Percentiles rank a stretch among this genome's conserved stretches.
phyloP scores from a whole-genome alignment of 2,329 filamentous ascomycete species.

The Calonectria pseudoturangicola region DNA sequence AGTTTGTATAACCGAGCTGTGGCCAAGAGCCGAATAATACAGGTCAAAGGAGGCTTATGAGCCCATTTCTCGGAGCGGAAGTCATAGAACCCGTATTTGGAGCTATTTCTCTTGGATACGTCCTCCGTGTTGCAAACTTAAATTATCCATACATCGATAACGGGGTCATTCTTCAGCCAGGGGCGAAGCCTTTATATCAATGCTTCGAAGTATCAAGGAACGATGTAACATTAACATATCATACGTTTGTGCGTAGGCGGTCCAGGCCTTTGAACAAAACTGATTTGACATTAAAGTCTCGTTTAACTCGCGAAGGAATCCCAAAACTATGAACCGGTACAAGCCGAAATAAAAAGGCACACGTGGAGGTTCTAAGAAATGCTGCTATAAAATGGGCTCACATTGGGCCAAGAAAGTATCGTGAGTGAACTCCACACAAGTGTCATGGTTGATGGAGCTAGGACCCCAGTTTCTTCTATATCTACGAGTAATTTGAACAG shows the following conservation, averaged over 20 bases:
- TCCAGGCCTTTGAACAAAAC: neutral
- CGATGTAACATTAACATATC: neutral
- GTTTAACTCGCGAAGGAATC: neutral
- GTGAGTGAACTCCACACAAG: neutral
- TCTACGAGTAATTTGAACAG: neutral
- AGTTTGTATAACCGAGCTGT: neutral
- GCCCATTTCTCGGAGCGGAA: neutral
- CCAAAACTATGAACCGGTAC: neutral
- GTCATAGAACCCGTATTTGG: neutral
- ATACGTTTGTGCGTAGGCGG: neutral
- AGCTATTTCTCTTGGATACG: neutral
- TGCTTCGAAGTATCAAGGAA: neutral
- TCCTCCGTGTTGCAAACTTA: neutral
- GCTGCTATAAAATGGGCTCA: neutral
- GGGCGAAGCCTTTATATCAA: neutral
- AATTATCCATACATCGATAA: neutral
- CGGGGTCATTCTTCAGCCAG: neutral
- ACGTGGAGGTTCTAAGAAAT: neutral
- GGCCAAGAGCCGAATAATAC: no score
- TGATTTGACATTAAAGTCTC: neutral
- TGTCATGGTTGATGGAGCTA: neutral
- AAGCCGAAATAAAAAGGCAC: neutral
- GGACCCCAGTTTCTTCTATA: neutral
- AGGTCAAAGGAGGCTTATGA: neutral
- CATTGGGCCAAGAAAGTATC: neutral